Evolutionary conservation across 768 basidiomycete genomes (phyloP), one percentile per base, ranked within the genome.

Genomic region (Boletus rufocinnamomeus): DNA sequence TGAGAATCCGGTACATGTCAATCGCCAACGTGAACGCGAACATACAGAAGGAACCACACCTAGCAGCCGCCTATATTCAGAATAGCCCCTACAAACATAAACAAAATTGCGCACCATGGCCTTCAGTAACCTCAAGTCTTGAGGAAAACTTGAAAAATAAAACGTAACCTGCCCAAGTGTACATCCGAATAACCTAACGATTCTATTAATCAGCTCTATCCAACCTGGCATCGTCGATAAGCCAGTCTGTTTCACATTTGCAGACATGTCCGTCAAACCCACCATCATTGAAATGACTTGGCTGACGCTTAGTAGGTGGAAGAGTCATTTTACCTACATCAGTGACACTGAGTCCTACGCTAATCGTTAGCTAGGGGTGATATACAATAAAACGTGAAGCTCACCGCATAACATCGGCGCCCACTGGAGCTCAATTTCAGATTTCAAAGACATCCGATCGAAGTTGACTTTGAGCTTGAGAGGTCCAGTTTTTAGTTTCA

Each of bases 71-170:
- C 32, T 34, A 11, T 34, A 34, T 34, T 34, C 32, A 34, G 32
- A 34, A 13, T 13, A 2, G 32, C 32, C 28, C 3, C 28, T 34
- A 34, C 32, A 13, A 34, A 34, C 8, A 34, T 4, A 13, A 13
- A 34, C 4, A 4, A 34, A 34, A 34, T 34, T 34, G 37, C 56
- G 45, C 7, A 63, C 62, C 61, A 52, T 4, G 0, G 17, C 19
- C 17, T 63, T 63, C 50, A 63, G 17, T 9, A 50, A 35, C 21
- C 34, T 52, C 2, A 55, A 13, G 27, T 63, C 62, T 11, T 23
- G 45, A 8, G 62, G 56, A 44, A 63, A 63, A 37, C 44, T 58
- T 19, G 17, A 41, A 28, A 51, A 60, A n/a, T 64, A 64, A 46
- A 59, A 52, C 8, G 45, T 30, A n/a, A 40, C 52, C 45, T 59